Base-by-base conservation (phyloP, 2,329 filamentous ascomycete genomes). In the Scedosporium dehoogii region DNA sequence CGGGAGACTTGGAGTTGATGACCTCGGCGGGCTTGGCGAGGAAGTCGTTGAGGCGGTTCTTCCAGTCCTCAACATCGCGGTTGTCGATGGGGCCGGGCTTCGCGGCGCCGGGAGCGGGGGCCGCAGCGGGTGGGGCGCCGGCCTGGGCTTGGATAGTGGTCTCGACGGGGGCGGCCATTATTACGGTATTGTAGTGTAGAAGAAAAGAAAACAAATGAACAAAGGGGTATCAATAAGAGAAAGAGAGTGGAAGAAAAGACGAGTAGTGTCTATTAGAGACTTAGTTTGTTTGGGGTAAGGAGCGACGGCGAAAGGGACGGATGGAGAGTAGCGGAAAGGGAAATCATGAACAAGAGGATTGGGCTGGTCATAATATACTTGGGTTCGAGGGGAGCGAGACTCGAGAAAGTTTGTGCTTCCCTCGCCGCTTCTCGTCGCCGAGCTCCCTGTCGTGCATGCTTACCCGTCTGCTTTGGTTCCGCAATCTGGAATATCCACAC, bases 11-110 rank as follows among this genome's bases (percentile, higher is more conserved):
- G 65, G 75, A 75, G 67, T 78, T 75, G 71, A 79, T 61, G 63
- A 75, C 72, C 63, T 78, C 77, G 62, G 71, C 67, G 4, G 78
- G 74, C 18, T 73, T 72, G 59, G 75, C 73, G 56, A 79, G 70
- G 59, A 78, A 73, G 10, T 74, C 71, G 68, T 79, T 79, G 70
- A 79, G 70, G 16, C 73, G 73, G 18, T 67, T 66, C 67, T 75
- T 78, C 78, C 78, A 80, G 62, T 78, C 71, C 46, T 76, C 71
- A 44, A 79, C 67, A 62, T 80, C 78, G 62, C 72, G 68, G 65
- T 79, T 44, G 33, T 61, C 59, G 48, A 61, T 61, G 59, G 59
- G 59, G 18, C 59, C 59, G 42, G 44, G 25, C 29, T 42, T n/a
- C 38, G 58, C 33, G 59, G 59, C 46, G 10, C 29, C 42, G 55